A percentile compares a stretch with the other conserved stretches of the same genome.
These are phyloP conservation scores for Stromatinia cepivora DNA, from an alignment of 2,329 filamentous ascomycete species.

Conservation along the genomic window DNA sequence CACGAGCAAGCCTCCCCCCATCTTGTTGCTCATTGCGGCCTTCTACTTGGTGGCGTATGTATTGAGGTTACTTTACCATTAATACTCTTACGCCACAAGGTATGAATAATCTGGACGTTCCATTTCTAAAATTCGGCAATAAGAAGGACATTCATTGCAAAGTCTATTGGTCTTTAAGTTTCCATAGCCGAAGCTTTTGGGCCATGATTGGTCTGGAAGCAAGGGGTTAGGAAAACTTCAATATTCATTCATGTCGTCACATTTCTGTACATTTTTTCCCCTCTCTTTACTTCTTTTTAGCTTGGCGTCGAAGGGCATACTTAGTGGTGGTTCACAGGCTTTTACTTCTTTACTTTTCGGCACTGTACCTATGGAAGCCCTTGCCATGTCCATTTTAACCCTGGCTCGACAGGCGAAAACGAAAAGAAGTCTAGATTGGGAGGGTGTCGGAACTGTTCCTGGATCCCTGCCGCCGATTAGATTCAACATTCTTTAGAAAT, in stretches of 20 bases:
- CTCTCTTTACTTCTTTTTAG: background rate
- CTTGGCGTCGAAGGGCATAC: too few relatives aligned
- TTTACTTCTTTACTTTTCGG: too few relatives aligned
- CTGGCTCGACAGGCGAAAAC: background rate
- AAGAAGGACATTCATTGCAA: background rate
- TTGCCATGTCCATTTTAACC: background rate
- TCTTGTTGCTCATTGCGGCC: background rate
- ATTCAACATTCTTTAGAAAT: background rate
- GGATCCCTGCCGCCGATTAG: background rate
- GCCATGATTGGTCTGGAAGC: background rate
- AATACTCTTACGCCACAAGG: conserved; percentile 7
- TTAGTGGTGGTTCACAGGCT: background rate
- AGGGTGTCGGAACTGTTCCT: background rate
- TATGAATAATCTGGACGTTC: conserved; percentile 3
- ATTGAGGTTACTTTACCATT: conserved; percentile 9
- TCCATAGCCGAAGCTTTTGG: too few relatives aligned
- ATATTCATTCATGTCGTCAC: background rate
- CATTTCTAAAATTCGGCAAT: background rate
- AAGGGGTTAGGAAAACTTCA: background rate
- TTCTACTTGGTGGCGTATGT: conserved; percentile 8
- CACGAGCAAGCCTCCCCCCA: conserved; percentile 6
- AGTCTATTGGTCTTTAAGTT: background rate
- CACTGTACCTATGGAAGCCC: background rate
- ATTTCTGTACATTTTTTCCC: background rate
- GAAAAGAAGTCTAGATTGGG: background rate